Evolutionary conservation across 2,329 filamentous ascomycete genomes (phyloP).

Genomic region (Colletotrichum orbiculare): DNA sequence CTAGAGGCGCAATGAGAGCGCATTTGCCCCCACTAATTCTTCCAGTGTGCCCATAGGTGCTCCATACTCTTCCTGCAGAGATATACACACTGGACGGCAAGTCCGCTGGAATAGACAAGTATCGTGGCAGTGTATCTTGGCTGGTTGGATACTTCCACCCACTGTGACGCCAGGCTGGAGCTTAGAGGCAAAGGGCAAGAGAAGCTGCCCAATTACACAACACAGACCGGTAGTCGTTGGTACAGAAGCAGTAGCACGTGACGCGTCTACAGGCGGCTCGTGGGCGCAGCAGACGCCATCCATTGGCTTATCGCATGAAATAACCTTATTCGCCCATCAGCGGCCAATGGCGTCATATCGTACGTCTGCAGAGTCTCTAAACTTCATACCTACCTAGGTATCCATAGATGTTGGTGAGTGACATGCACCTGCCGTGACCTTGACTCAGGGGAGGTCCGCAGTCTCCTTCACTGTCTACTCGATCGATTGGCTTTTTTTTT

Average conservation of each 20-base stretch:
- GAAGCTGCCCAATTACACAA: slow-evolving; percentile 26
- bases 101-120: slow-evolving; percentile 31
- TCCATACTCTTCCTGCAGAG: background rate
- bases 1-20: background rate
- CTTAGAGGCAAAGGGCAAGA: background rate
- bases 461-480: too few species aligned
- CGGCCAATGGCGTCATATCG: slow-evolving; percentile 29
- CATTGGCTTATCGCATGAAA: slow-evolving; percentile 28
- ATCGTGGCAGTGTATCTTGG: slow-evolving; percentile 30
- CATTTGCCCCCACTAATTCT: background rate
- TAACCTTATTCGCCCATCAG: slow-evolving; percentile 22
- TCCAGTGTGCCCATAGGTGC: too few species aligned
- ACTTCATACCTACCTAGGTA: background rate
- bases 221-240: slow-evolving; percentile 4
- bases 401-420: background rate
- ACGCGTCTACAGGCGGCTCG: background rate
- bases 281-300: slow-evolving; percentile 15
- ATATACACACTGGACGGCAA: slow-evolving; percentile 10
- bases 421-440: background rate
- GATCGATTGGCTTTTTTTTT: background rate
- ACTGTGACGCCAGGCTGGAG: slow-evolving; percentile 7
- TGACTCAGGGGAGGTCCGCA: too few species aligned
- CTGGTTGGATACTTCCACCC: slow-evolving; percentile 22
- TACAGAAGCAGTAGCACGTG: slow-evolving; percentile 19
- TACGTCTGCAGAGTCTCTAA: slow-evolving; percentile 14